phyloP scores from a whole-genome alignment of 1,139 yeast genomes.

The Wickerhamomyces sp. region DNA sequence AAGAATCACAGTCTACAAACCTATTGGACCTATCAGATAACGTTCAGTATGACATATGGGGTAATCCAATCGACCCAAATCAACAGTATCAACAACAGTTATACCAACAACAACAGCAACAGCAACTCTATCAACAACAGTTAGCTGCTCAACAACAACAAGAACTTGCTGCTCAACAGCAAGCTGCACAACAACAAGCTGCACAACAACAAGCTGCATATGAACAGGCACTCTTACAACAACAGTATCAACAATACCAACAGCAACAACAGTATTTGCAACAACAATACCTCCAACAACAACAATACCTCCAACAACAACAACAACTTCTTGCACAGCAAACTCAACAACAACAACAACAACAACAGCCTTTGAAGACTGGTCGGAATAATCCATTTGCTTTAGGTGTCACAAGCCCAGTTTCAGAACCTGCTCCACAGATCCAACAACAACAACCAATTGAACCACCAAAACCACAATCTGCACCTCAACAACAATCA shows the following conservation, averaged over 20 bases:
- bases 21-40: constrained; percentile 52
- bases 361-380: constrained; percentile 39
- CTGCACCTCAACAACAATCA: constrained; percentile 28
- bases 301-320: constrained; percentile 31
- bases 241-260: constrained; percentile 14
- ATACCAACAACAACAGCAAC: constrained; percentile 23
- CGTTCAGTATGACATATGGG: constrained; percentile 62
- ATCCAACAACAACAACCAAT: constrained; percentile 25
- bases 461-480: constrained; percentile 26
- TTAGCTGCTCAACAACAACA: constrained; percentile 27
- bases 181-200: constrained; percentile 20
- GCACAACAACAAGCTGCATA: constrained; percentile 20
- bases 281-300: constrained; percentile 24
- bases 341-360: constrained; percentile 26
- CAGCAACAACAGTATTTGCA: constrained; percentile 17
- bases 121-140: constrained; percentile 23
- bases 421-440: constrained; percentile 23
- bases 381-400: constrained; percentile 95
- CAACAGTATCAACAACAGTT: constrained; percentile 26
- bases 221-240: constrained; percentile 11
- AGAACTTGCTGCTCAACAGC: constrained; percentile 27
- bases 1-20: constrained; percentile 43
- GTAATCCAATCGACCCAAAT: constrained; percentile 57
- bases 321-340: constrained; percentile 26
- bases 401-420: constrained; percentile 29